Evolutionary conservation across 208 protist species (phyloP), one percentile per base, ranked within the genome.

Genomic region (Acanthamoeba castellanii): DNA sequence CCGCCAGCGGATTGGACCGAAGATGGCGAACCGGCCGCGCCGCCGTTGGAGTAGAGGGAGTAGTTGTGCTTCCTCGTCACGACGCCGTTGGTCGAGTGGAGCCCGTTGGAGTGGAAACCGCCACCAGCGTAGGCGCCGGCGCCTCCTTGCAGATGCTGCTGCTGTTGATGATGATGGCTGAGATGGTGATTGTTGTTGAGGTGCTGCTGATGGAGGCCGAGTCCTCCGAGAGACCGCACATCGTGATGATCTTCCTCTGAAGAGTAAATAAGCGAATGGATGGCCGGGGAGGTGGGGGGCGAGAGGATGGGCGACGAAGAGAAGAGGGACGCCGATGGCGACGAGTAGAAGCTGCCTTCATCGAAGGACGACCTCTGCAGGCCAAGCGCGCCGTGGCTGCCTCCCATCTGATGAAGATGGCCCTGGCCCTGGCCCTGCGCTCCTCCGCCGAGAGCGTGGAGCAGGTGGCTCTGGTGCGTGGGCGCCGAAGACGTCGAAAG

Each of bases 61-160:
- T 88, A 88, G 81, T 88, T 88, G 50, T 88, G 42, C 81, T 88
- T 88, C 81, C 81, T 88, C n/a, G 81, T 88, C 50, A 64, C 32
- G 18, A 88, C 81, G 52, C 81, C 81, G 81, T 88, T 88, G 81
- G 81, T 88, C 7, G 81, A 88, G 81, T 88, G 81, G 18, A 88
- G 81, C 4, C 81, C 81, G 50, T 88, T 88, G 13, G 81, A 55
- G 81, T 88, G 81, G 50, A 64, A 88, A 5, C 76, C 45, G 76
- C 34, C 45, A 42, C 47, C 47, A 25, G 3, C 52, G 25, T 89
- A 68, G 16, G 7, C 27, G 37, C 45, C 8, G 14, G 20, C 22
- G 18, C 84, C 84, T 18, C 32, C 37, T 22, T n/a, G 64, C 30
- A 59, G 61, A 8, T 76, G 87, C 37, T 91, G 85, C 1, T 66